Base-by-base conservation (phyloP, 768 basidiomycete genomes). In the Cystofilobasidium bisporidii region DNA sequence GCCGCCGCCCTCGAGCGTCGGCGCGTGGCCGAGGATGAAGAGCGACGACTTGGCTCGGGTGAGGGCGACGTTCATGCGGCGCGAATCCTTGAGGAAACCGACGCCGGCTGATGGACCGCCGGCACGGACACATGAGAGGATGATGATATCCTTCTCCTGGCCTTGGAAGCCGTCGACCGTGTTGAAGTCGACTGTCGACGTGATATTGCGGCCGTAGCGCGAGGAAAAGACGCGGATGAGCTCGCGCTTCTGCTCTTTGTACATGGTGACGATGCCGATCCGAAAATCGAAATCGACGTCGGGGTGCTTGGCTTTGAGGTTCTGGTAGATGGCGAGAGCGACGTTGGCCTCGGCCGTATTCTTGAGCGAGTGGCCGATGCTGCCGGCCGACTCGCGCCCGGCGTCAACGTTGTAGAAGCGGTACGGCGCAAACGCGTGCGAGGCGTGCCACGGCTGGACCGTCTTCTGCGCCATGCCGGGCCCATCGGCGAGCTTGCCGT, bases 141-240 rank as follows among this genome's bases (percentile, higher is more conserved):
- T 97, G 78, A 99, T 94, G 63, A 99, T 84, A 72, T 94, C 91
- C 76, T 99, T 99, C 77, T 99, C 96, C 79, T 99, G 96, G 58
- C 96, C 96, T 77, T 99, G 96, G 74, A 98, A 98, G 14, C 94
- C 96, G 77, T 99, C 94, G 45, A 99, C 94, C 0, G 96, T 98
- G 75, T 96, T 88, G 79, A 99, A 97, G 73, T 93, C 87, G 45
- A 99, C 84, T 50, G 82, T 84, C 38, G 81, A 81, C 0, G 86
- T 72, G 26, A 96, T 84, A 28, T 84, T 81, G 38, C 79, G 74
- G 2, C 92, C 91, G 75, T 89, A 96, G 18, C 82, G 81, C 64
- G 81, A 77, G 55, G 81, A 79, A 72, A 99, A 98, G 9, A 81
- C 79, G 18, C 82, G 81, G 36, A 83, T 83, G 61, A 99, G 78